phyloP scores from a whole-genome alignment of 306 rosid species.

The Macrotyloma uniflorum region DNA sequence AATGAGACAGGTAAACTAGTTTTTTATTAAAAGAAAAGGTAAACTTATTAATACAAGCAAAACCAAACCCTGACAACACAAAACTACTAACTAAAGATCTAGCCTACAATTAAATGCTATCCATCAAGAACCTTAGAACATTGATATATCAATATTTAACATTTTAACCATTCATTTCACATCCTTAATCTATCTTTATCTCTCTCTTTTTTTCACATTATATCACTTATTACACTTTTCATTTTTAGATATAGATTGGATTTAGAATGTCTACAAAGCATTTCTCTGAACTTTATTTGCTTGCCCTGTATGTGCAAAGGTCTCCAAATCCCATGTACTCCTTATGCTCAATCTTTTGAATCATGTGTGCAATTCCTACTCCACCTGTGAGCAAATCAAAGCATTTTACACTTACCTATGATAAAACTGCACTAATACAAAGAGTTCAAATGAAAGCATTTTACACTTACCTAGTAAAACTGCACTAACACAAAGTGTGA shows the following conservation, averaged over 20 bases:
- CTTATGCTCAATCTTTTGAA: constrained; percentile 45
- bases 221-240: neutral
- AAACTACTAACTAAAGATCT: neutral
- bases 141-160: neutral
- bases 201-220: neutral
- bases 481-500: constrained; percentile 63
- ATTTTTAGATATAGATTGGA: neutral
- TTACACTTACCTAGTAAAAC: constrained; percentile 40
- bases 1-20: neutral
- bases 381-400: constrained; percentile 51
- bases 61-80: neutral
- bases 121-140: neutral
- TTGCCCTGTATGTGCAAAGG: constrained; percentile 39
- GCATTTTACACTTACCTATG: neutral
- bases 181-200: neutral
- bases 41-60: neutral
- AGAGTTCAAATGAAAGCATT: constrained; percentile 35
- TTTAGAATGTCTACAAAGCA: neutral
- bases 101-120: neutral
- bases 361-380: constrained; percentile 64
- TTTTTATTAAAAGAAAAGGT: neutral
- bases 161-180: neutral
- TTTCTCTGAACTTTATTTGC: neutral
- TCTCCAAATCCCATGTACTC: constrained; percentile 72
- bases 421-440: constrained; percentile 54